Evolutionary conservation across 495 filamentous ascomycete species (phyloP), one percentile per base, ranked within the genome.

Genomic region (Xylaria flabelliformis): DNA sequence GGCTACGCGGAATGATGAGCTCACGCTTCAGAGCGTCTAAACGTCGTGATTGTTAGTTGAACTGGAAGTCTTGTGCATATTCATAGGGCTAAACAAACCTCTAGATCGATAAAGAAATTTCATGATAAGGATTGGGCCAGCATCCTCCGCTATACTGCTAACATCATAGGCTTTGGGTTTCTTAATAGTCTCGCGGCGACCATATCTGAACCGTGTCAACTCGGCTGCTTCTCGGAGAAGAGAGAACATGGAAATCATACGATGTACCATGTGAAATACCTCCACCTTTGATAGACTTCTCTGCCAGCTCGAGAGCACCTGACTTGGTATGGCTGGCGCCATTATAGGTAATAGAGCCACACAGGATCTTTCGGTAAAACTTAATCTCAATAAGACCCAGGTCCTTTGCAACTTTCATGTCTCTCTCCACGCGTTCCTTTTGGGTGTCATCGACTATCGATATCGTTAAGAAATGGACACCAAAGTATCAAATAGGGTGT

Each of bases 231-330:
- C n/a, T 21, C 17, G 24, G 12, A 12, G 8, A 1, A 50, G 2
- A 29, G 9, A 5, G 6, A 46, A 39, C 12, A 4, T 7, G 9
- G 9, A 7, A 3, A 29, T 10, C 56, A 15, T 70, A 82, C 78
- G 56, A 56, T 6, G 76, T 75, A 3, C 78, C 77, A 64, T 82
- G 80, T 17, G 81, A 83, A 15, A 82, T 67, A 4, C 77, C 76
- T 69, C 74, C 69, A 7, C 81, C 80, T 36, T 81, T 82, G 0
- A 83, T 67, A 8, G 80, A 75, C 61, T 82, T 81, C 53, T 83
- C 80, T 1, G 80, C 67, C 12, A 82, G 66, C 55, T 81, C 78
- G 4, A 65, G 62, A 8, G 69, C 17, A 17, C 39, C 7, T 19
- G 46, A 6, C 13, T 29, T 17, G 12, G 2, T 6, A 42, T n/a